Percentiles rank a stretch among this genome's conserved stretches.
Conservation (phyloP, 2,329 filamentous ascomycete genomes). For the Aspergillus neotritici region DNA sequence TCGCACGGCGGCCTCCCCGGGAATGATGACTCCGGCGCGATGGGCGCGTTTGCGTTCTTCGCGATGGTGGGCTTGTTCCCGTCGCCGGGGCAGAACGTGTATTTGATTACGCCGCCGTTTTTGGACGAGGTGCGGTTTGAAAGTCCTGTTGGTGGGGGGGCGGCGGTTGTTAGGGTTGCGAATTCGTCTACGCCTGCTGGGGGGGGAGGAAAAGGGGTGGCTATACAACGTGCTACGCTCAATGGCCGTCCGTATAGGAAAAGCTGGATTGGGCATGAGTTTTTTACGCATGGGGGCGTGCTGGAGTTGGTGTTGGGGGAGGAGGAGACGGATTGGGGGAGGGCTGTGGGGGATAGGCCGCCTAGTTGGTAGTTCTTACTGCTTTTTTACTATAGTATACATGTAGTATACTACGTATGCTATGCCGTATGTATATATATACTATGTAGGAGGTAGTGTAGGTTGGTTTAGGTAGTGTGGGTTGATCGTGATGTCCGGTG, state of each 20-base stretch:
- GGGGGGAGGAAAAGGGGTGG: conserved; percentile 54
- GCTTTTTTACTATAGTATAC: too few relatives aligned
- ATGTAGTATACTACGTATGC: too few relatives aligned
- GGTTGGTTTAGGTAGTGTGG: too few relatives aligned
- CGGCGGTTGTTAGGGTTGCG: conserved; percentile 52
- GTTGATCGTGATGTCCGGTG: too few relatives aligned
- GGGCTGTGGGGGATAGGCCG: conserved; percentile 38
- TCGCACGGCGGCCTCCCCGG: conserved; percentile 56
- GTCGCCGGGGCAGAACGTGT: conserved; percentile 62
- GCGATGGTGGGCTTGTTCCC: conserved; percentile 66
- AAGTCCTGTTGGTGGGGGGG: conserved; percentile 54
- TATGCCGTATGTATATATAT: too few relatives aligned
- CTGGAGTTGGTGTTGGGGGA: conserved; percentile 58
- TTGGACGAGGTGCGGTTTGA: conserved; percentile 57
- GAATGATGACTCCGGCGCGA: conserved; percentile 64
- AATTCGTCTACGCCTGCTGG: conserved; percentile 54
- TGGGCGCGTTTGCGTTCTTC: conserved; percentile 62
- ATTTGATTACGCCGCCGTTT: conserved; percentile 62
- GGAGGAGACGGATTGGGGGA: conserved; percentile 63
- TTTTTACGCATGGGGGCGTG: conserved; percentile 60
- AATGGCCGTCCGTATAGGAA: conserved; percentile 55
- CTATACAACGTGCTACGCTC: conserved; percentile 61
- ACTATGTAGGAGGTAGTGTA: too few relatives aligned
- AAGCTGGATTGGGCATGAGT: conserved; percentile 64
- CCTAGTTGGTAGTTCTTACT: too few relatives aligned